These are phyloP conservation scores for Epichloe sylvatica DNA, from an alignment of 2,329 filamentous ascomycete species.

Conservation along the genomic window DNA sequence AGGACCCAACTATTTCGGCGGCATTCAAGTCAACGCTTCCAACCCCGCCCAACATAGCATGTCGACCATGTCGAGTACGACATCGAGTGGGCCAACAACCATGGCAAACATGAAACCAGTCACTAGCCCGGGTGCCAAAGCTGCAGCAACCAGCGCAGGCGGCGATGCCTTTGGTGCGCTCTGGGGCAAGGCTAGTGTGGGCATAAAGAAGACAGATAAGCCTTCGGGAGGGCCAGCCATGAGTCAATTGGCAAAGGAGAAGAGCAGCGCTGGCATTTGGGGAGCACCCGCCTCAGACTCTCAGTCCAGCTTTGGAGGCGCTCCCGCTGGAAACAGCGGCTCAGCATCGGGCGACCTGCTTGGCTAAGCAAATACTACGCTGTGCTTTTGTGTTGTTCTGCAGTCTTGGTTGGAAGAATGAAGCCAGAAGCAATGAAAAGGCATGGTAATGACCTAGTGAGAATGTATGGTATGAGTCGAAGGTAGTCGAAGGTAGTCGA, in stretches of 20 bases:
- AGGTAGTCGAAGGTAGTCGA: not conserved
- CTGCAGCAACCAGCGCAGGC: constrained; percentile 39
- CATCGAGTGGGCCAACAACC: constrained; percentile 22
- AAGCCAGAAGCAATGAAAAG: not conserved
- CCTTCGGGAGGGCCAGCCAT: constrained; percentile 58
- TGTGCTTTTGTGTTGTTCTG: not conserved
- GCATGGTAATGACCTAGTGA: not conserved
- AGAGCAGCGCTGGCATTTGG: constrained; percentile 90
- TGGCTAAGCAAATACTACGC: constrained; percentile 18
- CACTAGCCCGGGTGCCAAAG: constrained; percentile 34
- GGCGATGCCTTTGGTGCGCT: constrained; percentile 84
- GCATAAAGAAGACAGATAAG: constrained; percentile 58
- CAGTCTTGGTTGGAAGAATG: not conserved
- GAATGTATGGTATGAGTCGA: not conserved
- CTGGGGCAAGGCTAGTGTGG: constrained; percentile 61
- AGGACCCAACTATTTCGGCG: constrained; percentile 91
- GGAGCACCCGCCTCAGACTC: constrained; percentile 46
- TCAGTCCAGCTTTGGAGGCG: constrained; percentile 17
- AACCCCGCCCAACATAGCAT: constrained; percentile 18
- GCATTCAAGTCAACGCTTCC: constrained; percentile 40
- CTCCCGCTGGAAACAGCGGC: constrained; percentile 18
- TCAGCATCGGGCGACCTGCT: constrained; percentile 35
- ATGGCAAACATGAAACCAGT: constrained; percentile 36
- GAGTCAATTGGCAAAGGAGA: constrained; percentile 94
- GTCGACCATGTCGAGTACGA: constrained; percentile 19